Evolutionary conservation across 2,329 filamentous ascomycete genomes (phyloP), one percentile per base, ranked within the genome.

Genomic region (Colletotrichum lupini): DNA sequence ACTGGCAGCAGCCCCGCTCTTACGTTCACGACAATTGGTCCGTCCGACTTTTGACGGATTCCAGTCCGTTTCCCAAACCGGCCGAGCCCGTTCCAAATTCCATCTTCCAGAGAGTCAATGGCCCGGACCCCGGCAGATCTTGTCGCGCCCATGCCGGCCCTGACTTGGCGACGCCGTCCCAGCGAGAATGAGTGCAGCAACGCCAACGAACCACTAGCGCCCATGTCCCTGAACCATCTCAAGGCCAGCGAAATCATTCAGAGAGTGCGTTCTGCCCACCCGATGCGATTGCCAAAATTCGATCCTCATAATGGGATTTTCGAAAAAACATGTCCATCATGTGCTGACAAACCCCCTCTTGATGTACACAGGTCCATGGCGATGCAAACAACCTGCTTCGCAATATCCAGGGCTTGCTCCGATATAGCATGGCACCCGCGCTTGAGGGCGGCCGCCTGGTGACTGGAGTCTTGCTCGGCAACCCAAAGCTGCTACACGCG

Each of bases 221-320:
- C 62, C 62, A 16, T 65, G 24, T 65, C 62, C 32, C 62, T 65
- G 53, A 65, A 22, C 24, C 62, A 65, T 11, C 53, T 65, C 30
- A 65, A 57, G 16, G 52, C 62, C 9, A 53, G 62, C 52, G 62
- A 57, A 52, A 46, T 57, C 11, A 57, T 65, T 16, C 62, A 65
- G 26, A 16, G 62, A 12, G 62, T 57, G n/a, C 19, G 62, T 56
- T 8, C 14, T 14, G 1, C n/a, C 32, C 32, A 35, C 32, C 53
- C 26, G 11, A 56, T 49, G 42, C 19, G 19, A 49, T 49, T 49
- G 37, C 37, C 37, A 42, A 42, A 35, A 56, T 11, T 1, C 19
- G 7, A 49, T 49, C 8, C n/a, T 49, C 8, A 19, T 4, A 49
- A 56, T 49, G 19, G 8, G 7, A 49, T 49, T n/a, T 49, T n/a